Evolutionary conservation across 2,329 filamentous ascomycete genomes (phyloP).

Genomic region (Emmonsiellopsis sp.): DNA sequence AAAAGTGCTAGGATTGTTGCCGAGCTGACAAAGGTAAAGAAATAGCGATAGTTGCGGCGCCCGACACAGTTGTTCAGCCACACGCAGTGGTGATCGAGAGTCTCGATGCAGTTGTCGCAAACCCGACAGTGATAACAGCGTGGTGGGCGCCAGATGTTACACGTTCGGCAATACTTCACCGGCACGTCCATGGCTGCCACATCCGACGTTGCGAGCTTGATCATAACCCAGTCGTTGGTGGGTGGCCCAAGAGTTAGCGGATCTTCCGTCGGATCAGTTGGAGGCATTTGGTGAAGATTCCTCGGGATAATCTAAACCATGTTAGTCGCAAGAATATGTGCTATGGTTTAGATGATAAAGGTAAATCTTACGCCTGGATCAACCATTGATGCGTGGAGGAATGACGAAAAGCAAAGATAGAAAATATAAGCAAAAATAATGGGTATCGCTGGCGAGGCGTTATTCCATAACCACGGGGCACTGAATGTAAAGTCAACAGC

Average conservation of each 20-base stretch:
- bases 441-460: conserved; percentile 81
- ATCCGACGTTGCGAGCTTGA: conserved; percentile 64
- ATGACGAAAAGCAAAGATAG: conserved; percentile 84
- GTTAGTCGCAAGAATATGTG: neutral
- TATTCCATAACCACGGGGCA: conserved; percentile 74
- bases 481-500: conserved; percentile 24
- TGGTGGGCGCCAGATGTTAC: conserved; percentile 93
- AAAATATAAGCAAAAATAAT: conserved; percentile 87
- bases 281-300: conserved; percentile 84
- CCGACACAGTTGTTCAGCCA: conserved; percentile 99
- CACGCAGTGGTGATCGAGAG: conserved; percentile 94
- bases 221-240: conserved; percentile 88
- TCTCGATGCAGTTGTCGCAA: conserved; percentile 96
- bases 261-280: conserved; percentile 64
- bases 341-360: neutral
- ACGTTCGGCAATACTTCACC: conserved; percentile 96
- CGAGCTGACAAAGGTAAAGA: conserved; percentile 81
- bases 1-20: conserved; percentile 69
- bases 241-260: conserved; percentile 72
- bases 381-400: conserved; percentile 81
- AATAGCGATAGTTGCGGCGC: conserved; percentile 94
- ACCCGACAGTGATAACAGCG: conserved; percentile 92
- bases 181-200: conserved; percentile 94
- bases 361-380: conserved; percentile 73
- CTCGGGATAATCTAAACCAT: conserved; percentile 74